Conservation (phyloP, 2,329 filamentous ascomycete species). For the Ascochyta clinopodiicola region DNA sequence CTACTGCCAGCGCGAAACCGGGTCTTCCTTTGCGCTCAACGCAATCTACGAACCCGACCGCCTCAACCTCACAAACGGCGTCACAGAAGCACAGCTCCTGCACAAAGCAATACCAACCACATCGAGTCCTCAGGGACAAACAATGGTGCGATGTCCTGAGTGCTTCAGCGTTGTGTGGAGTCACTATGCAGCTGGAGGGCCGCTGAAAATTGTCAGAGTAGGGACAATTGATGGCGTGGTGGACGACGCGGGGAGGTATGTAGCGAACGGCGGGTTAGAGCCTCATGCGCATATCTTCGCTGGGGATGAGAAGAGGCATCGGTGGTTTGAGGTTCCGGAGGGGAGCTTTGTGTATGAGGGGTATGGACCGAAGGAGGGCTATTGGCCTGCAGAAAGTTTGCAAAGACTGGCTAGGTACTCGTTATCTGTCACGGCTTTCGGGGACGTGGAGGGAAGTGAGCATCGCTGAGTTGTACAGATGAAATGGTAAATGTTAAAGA, state of each 20-base stretch:
- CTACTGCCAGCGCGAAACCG: slow-evolving; percentile 54
- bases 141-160: slow-evolving; percentile 51
- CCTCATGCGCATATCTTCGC: slow-evolving; percentile 57
- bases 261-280: slow-evolving; percentile 32
- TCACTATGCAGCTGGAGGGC: slow-evolving; percentile 45
- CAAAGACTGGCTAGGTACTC: too few species aligned
- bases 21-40: slow-evolving; percentile 50
- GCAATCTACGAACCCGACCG: slow-evolving; percentile 50
- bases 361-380: background rate
- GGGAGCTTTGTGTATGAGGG: background rate
- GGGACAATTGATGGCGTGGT: background rate
- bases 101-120: slow-evolving; percentile 28
- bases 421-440: too few species aligned
- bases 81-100: slow-evolving; percentile 42
- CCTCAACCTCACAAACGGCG: slow-evolving; percentile 36
- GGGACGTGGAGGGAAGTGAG: background rate
- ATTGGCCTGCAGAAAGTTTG: background rate
- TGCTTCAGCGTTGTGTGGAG: slow-evolving; percentile 54
- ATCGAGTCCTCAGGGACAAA: slow-evolving; percentile 41
- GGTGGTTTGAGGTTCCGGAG: slow-evolving; percentile 38
- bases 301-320: slow-evolving; percentile 38
- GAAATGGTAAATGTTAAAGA: too few species aligned
- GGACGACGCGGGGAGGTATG: slow-evolving; percentile 25
- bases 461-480: background rate
- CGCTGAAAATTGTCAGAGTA: background rate